Base-by-base conservation (phyloP, 441 rosid genomes). In the Corymbia calophylla region DNA sequence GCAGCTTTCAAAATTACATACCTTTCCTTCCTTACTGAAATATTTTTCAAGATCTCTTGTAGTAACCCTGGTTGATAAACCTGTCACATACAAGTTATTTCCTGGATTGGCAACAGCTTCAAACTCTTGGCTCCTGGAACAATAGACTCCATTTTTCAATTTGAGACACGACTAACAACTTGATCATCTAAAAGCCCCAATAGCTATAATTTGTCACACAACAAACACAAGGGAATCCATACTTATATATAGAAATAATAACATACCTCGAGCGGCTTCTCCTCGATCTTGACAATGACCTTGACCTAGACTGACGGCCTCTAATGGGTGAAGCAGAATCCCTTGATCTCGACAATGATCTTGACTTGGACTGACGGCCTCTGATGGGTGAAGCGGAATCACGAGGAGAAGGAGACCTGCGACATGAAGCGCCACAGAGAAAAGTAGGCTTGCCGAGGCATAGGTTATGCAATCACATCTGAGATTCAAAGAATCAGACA, bases 191-290 rank as follows among this genome's bases (percentile, higher is more conserved):
- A 35, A 53, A 39, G 54, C 55, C 51, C 77, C 47, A 54, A 47
- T 15, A 87, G 60, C 39, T 27, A 27, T 9, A 53, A 87, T 84
- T 53, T 80, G 48, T 21, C 87, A 44, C 62, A 58, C 58, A 23
- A 62, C 88, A 85, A n/a, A 86, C 31, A 53, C 73, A 73, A 68
- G 77, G 56, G 32, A 56, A 53, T 51, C 84, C 54, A 89, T 47
- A 19, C 16, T 15, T 23, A 90, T 7, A 58, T 70, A 87, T 25
- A 86, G 31, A 85, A 25, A 31, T 29, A 6, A 53, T 80, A 88
- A 25, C 53, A 89, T 89, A 94, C 96, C 95, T 93, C 51, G 96
- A 95, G 53, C 94, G 95, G 86, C 95, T 94, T 87, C 93, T 87
- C 60, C 93, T 94, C 23, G 94, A 90, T 91, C 93, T 92, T 51